Evolutionary conservation across 257 asterid genomes (phyloP).

Genomic region (Scutellaria baicalensis): DNA sequence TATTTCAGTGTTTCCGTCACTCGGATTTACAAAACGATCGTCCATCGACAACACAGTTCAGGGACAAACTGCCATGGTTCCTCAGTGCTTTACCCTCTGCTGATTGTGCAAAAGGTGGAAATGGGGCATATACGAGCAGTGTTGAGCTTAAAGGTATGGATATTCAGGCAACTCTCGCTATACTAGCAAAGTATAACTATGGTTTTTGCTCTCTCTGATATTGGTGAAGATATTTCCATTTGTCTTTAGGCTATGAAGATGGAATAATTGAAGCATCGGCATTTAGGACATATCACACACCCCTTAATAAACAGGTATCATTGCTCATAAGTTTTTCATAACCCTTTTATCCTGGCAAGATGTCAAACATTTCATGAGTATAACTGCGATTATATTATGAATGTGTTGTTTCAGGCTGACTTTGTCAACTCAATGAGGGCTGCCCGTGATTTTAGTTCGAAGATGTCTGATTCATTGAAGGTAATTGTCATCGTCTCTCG

Average conservation of each 20-base stretch:
- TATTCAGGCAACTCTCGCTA: neutral
- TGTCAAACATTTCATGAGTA: neutral
- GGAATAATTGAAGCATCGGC: slow-evolving; percentile 85
- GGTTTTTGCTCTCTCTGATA: neutral
- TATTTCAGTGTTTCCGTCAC: slow-evolving; percentile 83
- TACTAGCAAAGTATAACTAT: neutral
- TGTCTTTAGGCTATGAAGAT: slow-evolving; percentile 57
- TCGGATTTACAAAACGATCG: slow-evolving; percentile 83
- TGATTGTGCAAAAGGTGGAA: slow-evolving; percentile 98
- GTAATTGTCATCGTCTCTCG: slow-evolving; percentile 21
- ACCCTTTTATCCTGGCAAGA: neutral
- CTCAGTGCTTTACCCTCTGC: slow-evolving; percentile 88
- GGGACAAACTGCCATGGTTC: slow-evolving; percentile 94
- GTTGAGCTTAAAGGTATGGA: slow-evolving; percentile 75
- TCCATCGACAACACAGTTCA: slow-evolving; percentile 76
- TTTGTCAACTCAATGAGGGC: slow-evolving; percentile 95
- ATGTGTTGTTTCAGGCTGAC: slow-evolving; percentile 43
- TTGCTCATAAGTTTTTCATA: neutral
- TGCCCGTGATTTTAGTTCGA: slow-evolving; percentile 89
- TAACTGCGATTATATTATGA: neutral
- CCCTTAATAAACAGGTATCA: slow-evolving; percentile 84
- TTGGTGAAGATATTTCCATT: slow-evolving; percentile 10
- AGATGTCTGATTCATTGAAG: slow-evolving; percentile 72
- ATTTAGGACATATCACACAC: slow-evolving; percentile 93
- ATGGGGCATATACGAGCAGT: slow-evolving; percentile 81